phyloP scores from a whole-genome alignment of 768 basidiomycete species.

The Leccinum subtestaceum region DNA sequence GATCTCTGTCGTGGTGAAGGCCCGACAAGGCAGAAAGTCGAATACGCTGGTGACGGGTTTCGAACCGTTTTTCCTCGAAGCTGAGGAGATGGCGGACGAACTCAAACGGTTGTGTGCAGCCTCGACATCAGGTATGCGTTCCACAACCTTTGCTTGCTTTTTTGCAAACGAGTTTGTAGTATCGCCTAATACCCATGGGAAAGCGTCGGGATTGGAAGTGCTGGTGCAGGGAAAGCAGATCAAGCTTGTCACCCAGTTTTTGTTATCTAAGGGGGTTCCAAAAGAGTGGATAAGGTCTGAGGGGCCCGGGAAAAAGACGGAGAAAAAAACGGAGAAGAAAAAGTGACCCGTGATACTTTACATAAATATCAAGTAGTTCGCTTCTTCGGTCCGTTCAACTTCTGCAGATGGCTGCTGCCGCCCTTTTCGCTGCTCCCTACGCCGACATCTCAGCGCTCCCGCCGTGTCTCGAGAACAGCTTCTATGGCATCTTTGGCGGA shows the following conservation, averaged over 20 bases:
- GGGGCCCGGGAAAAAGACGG: too few species aligned
- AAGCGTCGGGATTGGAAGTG: slow-evolving; percentile 61
- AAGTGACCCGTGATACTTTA: slow-evolving; percentile 29
- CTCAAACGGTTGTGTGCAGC: slow-evolving; percentile 75
- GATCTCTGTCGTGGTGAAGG: slow-evolving; percentile 65
- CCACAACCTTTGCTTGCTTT: neutral
- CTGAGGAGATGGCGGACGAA: slow-evolving; percentile 76
- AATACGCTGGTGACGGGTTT: slow-evolving; percentile 76
- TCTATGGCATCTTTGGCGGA: slow-evolving; percentile 56
- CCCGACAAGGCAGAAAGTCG: slow-evolving; percentile 75
- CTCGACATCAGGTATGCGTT: slow-evolving; percentile 64
- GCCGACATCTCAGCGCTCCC: slow-evolving; percentile 18
- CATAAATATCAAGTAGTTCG: neutral
- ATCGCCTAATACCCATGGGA: slow-evolving; percentile 52
- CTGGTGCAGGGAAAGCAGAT: slow-evolving; percentile 85
- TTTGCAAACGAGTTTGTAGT: slow-evolving; percentile 38
- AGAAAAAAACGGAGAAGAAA: slow-evolving; percentile 18
- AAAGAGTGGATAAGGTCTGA: slow-evolving; percentile 63
- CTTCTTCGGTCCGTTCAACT: neutral
- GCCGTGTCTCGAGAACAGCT: slow-evolving; percentile 47
- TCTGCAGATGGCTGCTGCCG: slow-evolving; percentile 6
- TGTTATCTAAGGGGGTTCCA: slow-evolving; percentile 70
- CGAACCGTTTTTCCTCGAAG: slow-evolving; percentile 69
- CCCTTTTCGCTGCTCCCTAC: slow-evolving; percentile 24
- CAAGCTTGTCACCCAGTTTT: slow-evolving; percentile 60